Base-by-base conservation (phyloP, 1,139 yeast genomes). In the Sugiyamaella xylanicola region DNA sequence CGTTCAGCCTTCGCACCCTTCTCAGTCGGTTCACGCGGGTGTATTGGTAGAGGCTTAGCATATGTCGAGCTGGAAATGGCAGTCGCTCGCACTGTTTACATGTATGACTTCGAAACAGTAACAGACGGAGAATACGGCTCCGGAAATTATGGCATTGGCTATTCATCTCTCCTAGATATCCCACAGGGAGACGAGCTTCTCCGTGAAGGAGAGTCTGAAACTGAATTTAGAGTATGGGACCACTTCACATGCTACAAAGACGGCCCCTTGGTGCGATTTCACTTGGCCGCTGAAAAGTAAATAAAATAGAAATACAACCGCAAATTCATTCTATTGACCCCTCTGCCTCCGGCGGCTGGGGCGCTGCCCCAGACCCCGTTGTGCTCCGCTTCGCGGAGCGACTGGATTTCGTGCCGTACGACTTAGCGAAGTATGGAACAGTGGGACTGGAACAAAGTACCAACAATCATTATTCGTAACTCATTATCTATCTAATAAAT, bases 51-150 rank as follows among this genome's bases (percentile, higher is more conserved):
- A 35, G 53, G 57, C 16, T 53, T 59, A 27, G 62, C 62, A 9
- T 59, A 59, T 44, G 47, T 56, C 11, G 62, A 59, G 53, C 51
- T 59, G 40, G 62, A 59, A 46, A 45, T 55, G 51, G 59, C 62
- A 17, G 56, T 59, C 21, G 59, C 61, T 7, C 51, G 60, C 21
- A 53, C 56, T 22, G 59, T 54, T 16, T 59, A 48, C 49, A 39
- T 48, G 50, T 59, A 59, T 53, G 59, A 58, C 49, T 57, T 59
- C 42, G 48, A 49, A 19, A 59, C 60, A 3, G 51, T 55, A 37
- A 46, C 53, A 2, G 58, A 52, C 25, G 62, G 61, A 9, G 59
- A 59, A 36, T 59, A 35, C 20, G 61, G 61, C 9, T 37, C 56
- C 21, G 62, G 62, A 3, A 48, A 41, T 48, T 58, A 51, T 42